Evolutionary conservation across 495 filamentous ascomycete genomes (phyloP), one percentile per base, ranked within the genome.

Genomic region (Choiromyces venosus): DNA sequence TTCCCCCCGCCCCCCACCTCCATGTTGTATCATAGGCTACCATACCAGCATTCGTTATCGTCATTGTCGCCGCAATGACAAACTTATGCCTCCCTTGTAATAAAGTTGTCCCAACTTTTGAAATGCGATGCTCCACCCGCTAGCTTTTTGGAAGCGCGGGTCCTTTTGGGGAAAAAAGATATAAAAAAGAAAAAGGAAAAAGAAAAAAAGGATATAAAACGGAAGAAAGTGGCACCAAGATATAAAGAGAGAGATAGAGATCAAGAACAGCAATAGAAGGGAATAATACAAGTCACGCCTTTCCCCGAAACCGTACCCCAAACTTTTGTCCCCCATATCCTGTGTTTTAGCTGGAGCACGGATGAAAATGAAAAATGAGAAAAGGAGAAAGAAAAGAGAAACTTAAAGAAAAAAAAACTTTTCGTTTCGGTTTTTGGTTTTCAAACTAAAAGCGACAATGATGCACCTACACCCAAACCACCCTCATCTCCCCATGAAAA

Each of bases 361-460:
- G 12, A 67, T 64, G 68, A 61, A 69, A 71, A 67, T 68, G 25
- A 68, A 67, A 67, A 56, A 61, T 67, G 64, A 38, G 42, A 67
- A 65, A 65, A 29, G 35, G 25, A 36, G 71, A 72, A 66, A 69
- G 29, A 65, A 66, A 36, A 72, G 69, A 74, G 74, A 77, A 77
- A 77, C 70, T 69, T 37, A 77, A 69, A 64, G 66, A 70, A 76
- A 64, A 68, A 46, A 76, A 70, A 36, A 67, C 64, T 52, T 69
- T 73, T 61, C 52, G 52, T 61, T 61, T 29, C 33, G 52, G 52
- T 29, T 56, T n/a, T 56, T 61, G 52, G 29, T 61, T 61, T 61
- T 29, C 52, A 29, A 61, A 61, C 52, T 61, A 61, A 33, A 33
- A 61, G 52, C 52, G 52, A 61, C 52, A 29, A 61, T 12, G 52